phyloP scores from a whole-genome alignment of 31 red algal species.

The Asparagopsis taxiformis region DNA sequence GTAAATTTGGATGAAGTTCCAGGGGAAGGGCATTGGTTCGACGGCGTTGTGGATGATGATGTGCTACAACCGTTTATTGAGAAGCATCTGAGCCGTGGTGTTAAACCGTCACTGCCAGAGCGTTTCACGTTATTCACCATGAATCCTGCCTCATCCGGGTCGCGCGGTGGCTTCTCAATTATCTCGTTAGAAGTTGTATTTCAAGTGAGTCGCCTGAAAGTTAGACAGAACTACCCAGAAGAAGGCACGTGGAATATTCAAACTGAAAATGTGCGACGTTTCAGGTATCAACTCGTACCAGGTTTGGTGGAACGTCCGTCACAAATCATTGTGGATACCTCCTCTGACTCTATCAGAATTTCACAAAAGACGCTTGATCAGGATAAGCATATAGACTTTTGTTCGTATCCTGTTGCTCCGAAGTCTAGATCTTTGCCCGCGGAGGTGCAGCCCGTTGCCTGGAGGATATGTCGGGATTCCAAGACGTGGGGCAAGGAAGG shows the following conservation, averaged over 20 bases:
- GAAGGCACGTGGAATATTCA: slow-evolving; percentile 29
- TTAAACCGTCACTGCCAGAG: slow-evolving; percentile 21
- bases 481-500: background rate
- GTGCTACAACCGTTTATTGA: slow-evolving; percentile 47
- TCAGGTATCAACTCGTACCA: slow-evolving; percentile 31
- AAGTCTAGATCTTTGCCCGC: background rate
- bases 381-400: slow-evolving; percentile 9
- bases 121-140: slow-evolving; percentile 64
- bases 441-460: slow-evolving; percentile 5
- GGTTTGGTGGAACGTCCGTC: slow-evolving; percentile 33
- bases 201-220: slow-evolving; percentile 22
- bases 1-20: slow-evolving; percentile 55
- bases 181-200: slow-evolving; percentile 23
- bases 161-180: slow-evolving; percentile 54
- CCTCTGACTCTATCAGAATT: slow-evolving; percentile 2
- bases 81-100: slow-evolving; percentile 11
- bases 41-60: slow-evolving; percentile 74
- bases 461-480: slow-evolving; percentile 6
- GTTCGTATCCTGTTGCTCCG: background rate
- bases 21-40: slow-evolving; percentile 75
- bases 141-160: slow-evolving; percentile 59
- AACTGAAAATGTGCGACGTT: slow-evolving; percentile 44
- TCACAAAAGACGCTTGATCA: background rate
- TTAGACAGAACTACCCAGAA: slow-evolving; percentile 23
- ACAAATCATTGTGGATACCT: slow-evolving; percentile 10